Evolutionary conservation across 768 basidiomycete genomes (phyloP), one percentile per base, ranked within the genome.

Genomic region (Agaricus blazei): DNA sequence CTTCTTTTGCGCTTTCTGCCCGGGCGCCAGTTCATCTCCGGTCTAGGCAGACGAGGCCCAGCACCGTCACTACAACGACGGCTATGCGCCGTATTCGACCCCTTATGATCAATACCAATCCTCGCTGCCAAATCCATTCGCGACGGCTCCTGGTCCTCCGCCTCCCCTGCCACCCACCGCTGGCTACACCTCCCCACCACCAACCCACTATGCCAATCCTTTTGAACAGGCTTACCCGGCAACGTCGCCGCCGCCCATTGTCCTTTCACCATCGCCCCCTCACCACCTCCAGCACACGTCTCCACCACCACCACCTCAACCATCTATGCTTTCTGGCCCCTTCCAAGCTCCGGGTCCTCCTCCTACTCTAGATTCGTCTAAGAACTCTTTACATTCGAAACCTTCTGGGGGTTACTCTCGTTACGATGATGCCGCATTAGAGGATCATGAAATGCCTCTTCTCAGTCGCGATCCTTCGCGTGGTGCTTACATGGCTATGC

Each of bases 21-120:
- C 7, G 29, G 45, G 9, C 44, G 9, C 11, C n/a, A 7, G 14
- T 51, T 37, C 19, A 19, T 19, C 19, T 19, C 3, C n/a, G 37
- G 38, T 48, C 6, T 48, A 87, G 83, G 77, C 82, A 3, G 84
- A 88, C 66, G 84, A 88, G 67, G 81, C 75, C 12, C 85, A 85
- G 59, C 76, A 71, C 15, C 68, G 79, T 28, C 79, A 78, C 54
- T 86, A 88, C 68, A 85, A 87, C 63, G 86, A 89, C 56, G 84
- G 85, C 0, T 84, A 84, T 66, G 73, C 71, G 58, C 76, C 80
- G 7, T 82, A 85, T 59, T 64, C 31, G 59, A 57, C n/a, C 62
- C 68, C 27, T 64, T 72, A 72, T 58, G 67, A 73, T 55, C 61
- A 56, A 1, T 63, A 63, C 19, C 62, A 70, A 56, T 62, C 62